Evolutionary conservation across 2,329 filamentous ascomycete genomes (phyloP), one percentile per base, ranked within the genome.

Genomic region (Paraconiothyrium sp.): DNA sequence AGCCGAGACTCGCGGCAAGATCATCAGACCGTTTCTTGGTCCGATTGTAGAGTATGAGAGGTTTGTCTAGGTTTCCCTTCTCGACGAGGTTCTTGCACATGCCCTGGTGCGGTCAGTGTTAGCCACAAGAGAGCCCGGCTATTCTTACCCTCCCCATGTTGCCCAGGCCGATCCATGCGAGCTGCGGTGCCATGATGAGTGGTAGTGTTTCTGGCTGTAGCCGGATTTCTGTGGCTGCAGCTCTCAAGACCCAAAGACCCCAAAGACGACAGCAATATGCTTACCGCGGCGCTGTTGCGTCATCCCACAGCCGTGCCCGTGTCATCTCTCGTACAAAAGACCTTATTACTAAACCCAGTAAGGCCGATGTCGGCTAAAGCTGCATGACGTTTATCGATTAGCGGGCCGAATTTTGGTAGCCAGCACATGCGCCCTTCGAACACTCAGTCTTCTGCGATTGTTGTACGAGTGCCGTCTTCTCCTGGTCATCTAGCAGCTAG

Each of bases 121-220:
- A 35, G 43, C 24, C 24, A 20, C 7, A 16, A 8, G 27, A 14
- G 14, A 13, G 37, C 24, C 59, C 57, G 65, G 63, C 44, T 65
- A 58, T 44, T 65, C 86, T 82, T 82, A 91, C 91, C 74, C 89
- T 86, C 67, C 92, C 93, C 88, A 97, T 97, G 77, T 96, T 96
- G 56, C 93, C 93, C 54, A 97, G 85, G 60, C 93, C 93, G 58
- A 96, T 88, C 88, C 89, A 96, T 70, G 92, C 84, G 55, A 95
- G 73, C 78, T 86, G 88, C 50, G 78, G 78, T 54, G 79, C 74
- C 80, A 82, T 82, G 27, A 20, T 35, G 51, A 54, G 2, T 39
- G 7, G 4, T 44, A 34, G 14, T 22, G 9, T 37, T 47, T 14
- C 16, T 51, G 24, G 16, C 24, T 30, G 44, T 30, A 27, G 27